phyloP scores from a whole-genome alignment of 1,284 basidiomycete genomes.

The Trichosporon ovoides region DNA sequence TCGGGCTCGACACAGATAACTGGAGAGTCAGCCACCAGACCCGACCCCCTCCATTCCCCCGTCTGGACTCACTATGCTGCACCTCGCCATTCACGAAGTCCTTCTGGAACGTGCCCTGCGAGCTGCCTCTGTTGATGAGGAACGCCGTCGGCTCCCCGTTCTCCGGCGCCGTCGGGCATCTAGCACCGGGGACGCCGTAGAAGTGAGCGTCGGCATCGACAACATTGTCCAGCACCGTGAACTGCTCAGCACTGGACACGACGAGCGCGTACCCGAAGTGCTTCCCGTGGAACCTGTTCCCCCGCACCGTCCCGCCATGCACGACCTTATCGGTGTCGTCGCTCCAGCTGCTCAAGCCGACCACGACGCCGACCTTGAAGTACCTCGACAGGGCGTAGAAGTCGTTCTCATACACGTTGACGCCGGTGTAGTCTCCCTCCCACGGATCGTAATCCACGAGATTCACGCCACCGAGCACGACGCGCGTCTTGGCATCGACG shows the following conservation, averaged over 20 bases:
- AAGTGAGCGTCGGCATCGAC: slow-evolving; percentile 33
- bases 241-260: slow-evolving; percentile 43
- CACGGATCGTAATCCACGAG: slow-evolving; percentile 49
- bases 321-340: slow-evolving; percentile 48
- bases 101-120: slow-evolving; percentile 42
- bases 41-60: too few relatives aligned
- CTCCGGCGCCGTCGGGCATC: slow-evolving; percentile 46
- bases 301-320: slow-evolving; percentile 40
- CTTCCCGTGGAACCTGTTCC: slow-evolving; percentile 42
- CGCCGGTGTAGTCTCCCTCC: slow-evolving; percentile 46
- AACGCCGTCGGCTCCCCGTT: slow-evolving; percentile 46
- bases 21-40: slow-evolving; percentile 20
- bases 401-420: slow-evolving; percentile 44
- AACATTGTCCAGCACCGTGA: slow-evolving; percentile 42
- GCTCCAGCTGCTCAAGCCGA: slow-evolving; percentile 48
- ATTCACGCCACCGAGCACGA: slow-evolving; percentile 49
- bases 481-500: slow-evolving; percentile 44
- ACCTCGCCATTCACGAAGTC: slow-evolving; percentile 51
- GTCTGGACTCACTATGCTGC: slow-evolving; percentile 50
- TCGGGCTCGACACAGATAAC: slow-evolving; percentile 49
- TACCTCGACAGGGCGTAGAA: slow-evolving; percentile 44
- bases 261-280: slow-evolving; percentile 49
- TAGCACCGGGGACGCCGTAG: slow-evolving; percentile 36
- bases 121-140: slow-evolving; percentile 45
- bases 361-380: slow-evolving; percentile 48